Evolutionary conservation across 2,329 filamentous ascomycete species (phyloP).

Genomic region (Scopulariopsis brevicaulis): DNA sequence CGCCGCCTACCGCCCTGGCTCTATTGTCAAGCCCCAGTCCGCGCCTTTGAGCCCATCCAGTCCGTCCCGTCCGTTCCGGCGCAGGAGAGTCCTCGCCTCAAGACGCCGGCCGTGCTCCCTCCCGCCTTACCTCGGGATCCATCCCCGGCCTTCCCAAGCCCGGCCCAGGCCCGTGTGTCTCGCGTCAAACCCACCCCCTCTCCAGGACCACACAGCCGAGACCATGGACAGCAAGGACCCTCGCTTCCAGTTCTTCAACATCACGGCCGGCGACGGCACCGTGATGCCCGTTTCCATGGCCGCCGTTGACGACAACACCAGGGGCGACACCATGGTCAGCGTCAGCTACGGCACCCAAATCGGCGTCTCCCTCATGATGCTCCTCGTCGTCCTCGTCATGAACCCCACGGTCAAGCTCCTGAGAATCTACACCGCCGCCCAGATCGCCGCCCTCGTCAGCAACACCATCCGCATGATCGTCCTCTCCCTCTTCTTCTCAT

Average conservation of each 20-base stretch:
- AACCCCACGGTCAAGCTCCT: slow-evolving; percentile 54
- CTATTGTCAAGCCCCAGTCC: background rate
- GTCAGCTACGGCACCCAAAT: slow-evolving; percentile 63
- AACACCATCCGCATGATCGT: slow-evolving; percentile 50
- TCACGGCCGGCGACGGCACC: background rate
- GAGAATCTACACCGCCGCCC: slow-evolving; percentile 54
- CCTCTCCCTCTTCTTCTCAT: slow-evolving; percentile 46
- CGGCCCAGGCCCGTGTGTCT: background rate
- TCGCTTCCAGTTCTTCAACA: background rate
- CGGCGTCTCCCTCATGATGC: slow-evolving; percentile 53
- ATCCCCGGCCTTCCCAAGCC: background rate
- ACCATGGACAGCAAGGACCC: background rate
- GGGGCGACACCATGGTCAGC: slow-evolving; percentile 20
- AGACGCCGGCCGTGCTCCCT: background rate
- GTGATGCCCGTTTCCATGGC: background rate
- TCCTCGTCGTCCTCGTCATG: slow-evolving; percentile 54
- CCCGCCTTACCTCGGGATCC: background rate
- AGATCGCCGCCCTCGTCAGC: slow-evolving; percentile 46
- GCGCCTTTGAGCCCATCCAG: background rate
- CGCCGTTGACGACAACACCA: slow-evolving; percentile 19
- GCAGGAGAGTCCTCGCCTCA: too few species aligned
- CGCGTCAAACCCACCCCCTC: background rate
- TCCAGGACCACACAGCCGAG: background rate
- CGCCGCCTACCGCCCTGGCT: too few species aligned
- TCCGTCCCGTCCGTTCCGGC: too few species aligned